Evolutionary conservation across 768 basidiomycete genomes (phyloP).

Genomic region (Rhodotorula taiwanensis): DNA sequence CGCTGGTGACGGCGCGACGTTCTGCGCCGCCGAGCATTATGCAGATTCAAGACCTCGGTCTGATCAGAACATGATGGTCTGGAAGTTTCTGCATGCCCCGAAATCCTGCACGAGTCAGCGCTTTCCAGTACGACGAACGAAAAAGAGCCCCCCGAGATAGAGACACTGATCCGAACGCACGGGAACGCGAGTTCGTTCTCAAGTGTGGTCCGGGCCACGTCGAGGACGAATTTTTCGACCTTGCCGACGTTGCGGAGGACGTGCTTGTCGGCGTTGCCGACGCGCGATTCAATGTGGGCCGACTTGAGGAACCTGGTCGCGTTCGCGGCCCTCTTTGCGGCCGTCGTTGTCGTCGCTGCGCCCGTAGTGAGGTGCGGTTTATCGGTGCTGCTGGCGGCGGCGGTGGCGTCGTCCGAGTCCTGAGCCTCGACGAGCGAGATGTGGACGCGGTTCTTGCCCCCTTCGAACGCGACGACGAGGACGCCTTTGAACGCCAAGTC

Average conservation of each 20-base stretch:
- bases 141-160: background rate
- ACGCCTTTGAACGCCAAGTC: slow-evolving; percentile 81
- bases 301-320: slow-evolving; percentile 61
- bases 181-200: slow-evolving; percentile 48
- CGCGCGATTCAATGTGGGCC: slow-evolving; percentile 89
- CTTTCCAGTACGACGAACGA: background rate
- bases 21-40: too few relatives aligned
- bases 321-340: background rate
- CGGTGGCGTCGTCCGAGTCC: background rate
- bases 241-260: slow-evolving; percentile 90
- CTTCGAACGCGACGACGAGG: slow-evolving; percentile 85
- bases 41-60: too few relatives aligned
- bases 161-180: background rate
- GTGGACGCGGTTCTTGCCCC: slow-evolving; percentile 70
- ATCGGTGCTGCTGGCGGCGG: background rate
- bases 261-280: slow-evolving; percentile 91
- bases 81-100: slow-evolving; percentile 14
- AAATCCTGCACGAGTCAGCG: background rate
- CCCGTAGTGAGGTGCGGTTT: background rate
- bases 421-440: slow-evolving; percentile 62
- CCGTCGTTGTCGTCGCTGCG: background rate
- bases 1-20: too few relatives aligned
- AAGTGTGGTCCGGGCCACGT: slow-evolving; percentile 85
- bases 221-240: slow-evolving; percentile 89
- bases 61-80: slow-evolving; percentile 17